Percentiles rank a stretch among this genome's conserved stretches.
Evolutionary conservation across 768 basidiomycete species (phyloP).

Genomic region (Agaricus blazei): DNA sequence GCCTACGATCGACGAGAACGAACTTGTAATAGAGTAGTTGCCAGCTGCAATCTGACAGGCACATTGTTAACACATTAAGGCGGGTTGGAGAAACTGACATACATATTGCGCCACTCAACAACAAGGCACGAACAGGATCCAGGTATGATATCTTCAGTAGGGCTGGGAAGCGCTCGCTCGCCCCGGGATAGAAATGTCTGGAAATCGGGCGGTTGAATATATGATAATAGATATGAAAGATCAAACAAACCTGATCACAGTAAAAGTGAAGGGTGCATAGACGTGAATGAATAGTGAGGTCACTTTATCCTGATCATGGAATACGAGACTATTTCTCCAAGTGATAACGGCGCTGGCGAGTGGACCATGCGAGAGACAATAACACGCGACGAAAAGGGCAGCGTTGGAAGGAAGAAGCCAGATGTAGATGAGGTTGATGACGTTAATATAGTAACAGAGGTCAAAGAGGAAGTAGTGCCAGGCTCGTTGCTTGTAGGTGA

Average conservation of each 20-base stretch:
- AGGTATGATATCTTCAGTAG: conserved; percentile 65
- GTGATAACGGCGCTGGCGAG: conserved; percentile 94
- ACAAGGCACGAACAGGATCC: conserved; percentile 64
- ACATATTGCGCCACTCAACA: conserved; percentile 84
- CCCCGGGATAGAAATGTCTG: conserved; percentile 86
- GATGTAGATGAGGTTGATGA: conserved; percentile 87
- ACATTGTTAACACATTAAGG: conserved; percentile 7
- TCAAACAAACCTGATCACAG: conserved; percentile 71
- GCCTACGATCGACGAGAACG: conserved; percentile 80
- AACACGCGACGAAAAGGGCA: conserved; percentile 85
- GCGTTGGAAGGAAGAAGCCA: conserved; percentile 82
- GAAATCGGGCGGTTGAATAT: neutral
- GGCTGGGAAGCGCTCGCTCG: conserved; percentile 82
- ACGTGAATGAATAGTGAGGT: conserved; percentile 95
- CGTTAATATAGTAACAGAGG: conserved; percentile 89
- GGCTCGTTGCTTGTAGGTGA: conserved; percentile 84
- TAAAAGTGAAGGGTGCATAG: conserved; percentile 87
- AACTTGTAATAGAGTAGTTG: conserved; percentile 96
- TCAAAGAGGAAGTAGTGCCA: conserved; percentile 97
- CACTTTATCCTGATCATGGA: conserved; percentile 96
- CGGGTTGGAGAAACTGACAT: conserved; percentile 25
- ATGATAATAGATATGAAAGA: neutral
- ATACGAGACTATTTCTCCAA: conserved; percentile 97
- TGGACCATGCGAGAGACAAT: conserved; percentile 86
- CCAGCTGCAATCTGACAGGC: conserved; percentile 76